These are phyloP conservation scores for Arachis hypogaea DNA, from an alignment of 306 rosid species.

Conservation along the genomic window DNA sequence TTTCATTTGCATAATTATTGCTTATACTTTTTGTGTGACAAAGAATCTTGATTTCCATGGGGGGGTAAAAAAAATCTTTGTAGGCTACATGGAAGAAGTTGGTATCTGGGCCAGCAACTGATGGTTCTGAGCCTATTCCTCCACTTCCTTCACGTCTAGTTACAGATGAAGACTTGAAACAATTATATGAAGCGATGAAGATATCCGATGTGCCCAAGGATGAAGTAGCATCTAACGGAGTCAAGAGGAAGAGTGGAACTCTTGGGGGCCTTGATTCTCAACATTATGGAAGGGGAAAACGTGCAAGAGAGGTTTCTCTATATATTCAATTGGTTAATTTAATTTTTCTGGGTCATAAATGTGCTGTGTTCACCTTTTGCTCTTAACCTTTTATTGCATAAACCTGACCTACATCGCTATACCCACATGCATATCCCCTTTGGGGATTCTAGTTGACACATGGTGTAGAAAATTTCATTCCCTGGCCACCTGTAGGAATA, in stretches of 20 bases:
- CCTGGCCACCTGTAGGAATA: background rate
- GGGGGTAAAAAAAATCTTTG: slow-evolving; percentile 26
- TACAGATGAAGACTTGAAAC: slow-evolving; percentile 85
- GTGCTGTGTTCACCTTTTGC: slow-evolving; percentile 1
- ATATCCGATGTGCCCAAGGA: slow-evolving; percentile 71
- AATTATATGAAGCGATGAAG: slow-evolving; percentile 86
- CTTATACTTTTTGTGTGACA: slow-evolving; percentile 5
- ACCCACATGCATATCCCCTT: slow-evolving; percentile 6
- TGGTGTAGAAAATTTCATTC: slow-evolving; percentile 8
- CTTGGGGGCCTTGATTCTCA: slow-evolving; percentile 84
- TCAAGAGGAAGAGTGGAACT: slow-evolving; percentile 73
- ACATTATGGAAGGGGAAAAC: slow-evolving; percentile 95
- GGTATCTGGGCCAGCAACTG: slow-evolving; percentile 52
- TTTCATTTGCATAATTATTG: slow-evolving; percentile 26
- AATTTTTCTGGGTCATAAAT: slow-evolving; percentile 13
- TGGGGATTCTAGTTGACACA: background rate
- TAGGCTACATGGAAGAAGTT: slow-evolving; percentile 81
- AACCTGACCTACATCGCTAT: background rate
- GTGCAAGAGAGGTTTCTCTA: slow-evolving; percentile 94
- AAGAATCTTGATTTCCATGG: slow-evolving; percentile 6
- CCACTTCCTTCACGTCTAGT: slow-evolving; percentile 86
- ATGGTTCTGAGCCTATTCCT: slow-evolving; percentile 57
- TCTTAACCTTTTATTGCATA: background rate
- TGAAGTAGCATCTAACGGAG: slow-evolving; percentile 59
- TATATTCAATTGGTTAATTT: background rate